Base-by-base conservation (phyloP, 2,329 filamentous ascomycete species). In the Alternaria longipes region DNA sequence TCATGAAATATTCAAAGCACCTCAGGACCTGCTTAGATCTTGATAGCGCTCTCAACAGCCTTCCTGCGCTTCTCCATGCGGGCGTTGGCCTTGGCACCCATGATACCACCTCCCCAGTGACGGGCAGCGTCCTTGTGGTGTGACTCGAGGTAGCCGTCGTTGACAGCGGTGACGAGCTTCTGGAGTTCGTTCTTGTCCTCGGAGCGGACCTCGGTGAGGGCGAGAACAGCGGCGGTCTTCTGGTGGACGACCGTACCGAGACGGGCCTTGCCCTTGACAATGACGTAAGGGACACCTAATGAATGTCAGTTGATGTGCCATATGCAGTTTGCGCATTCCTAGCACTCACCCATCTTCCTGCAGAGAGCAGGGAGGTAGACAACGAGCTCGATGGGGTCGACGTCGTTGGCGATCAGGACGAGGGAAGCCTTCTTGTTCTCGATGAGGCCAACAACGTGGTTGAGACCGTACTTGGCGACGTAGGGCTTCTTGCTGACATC, bases 21-120 rank as follows among this genome's bases (percentile, higher is more conserved):
- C 53, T 53, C 66, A 71, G 65, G 26, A 72, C 55, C 68, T 56
- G 55, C 79, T 87, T 96, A 99, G 86, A 99, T 96, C 91, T 98
- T 98, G 89, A 97, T 93, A 81, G 95, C 94, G 80, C 84, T 84
- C 85, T 98, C 95, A 69, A 95, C 80, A 80, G 94, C 93, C 91
- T 97, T 97, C 85, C 91, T 88, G 87, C 92, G 93, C 91, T 97
- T 97, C 83, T 88, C 86, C 79, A 85, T 85, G 76, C 85, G 84
- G 69, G 87, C 89, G 73, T 89, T 89, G 80, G 95, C 94, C 92
- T 99, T 99, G 82, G 90, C 87, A 79, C 95, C 90, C 94, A 99
- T 97, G 86, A 99, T 97, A 84, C 96, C 96, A 89, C 95, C 95
- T 86, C 96, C 95, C 95, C 96, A 99, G 85, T 94, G 92, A 82